A percentile compares a stretch with the other conserved stretches of the same genome.
phyloP scores from a whole-genome alignment of 73 alveolate species.

The Symbiodinium natans region DNA sequence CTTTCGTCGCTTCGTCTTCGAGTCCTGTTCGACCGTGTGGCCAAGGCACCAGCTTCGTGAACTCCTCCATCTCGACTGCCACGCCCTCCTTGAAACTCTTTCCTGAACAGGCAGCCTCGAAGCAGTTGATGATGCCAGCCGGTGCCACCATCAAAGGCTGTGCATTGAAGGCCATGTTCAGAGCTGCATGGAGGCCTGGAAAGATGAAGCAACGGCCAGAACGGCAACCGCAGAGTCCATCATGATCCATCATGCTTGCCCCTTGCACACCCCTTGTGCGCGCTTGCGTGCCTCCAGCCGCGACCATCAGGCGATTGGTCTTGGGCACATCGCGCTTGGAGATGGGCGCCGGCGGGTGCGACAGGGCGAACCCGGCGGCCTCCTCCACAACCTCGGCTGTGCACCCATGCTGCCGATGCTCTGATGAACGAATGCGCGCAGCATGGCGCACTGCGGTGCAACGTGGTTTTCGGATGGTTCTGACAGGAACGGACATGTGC shows the following conservation, averaged over 20 bases:
- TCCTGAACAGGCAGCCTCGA: constrained; percentile 81
- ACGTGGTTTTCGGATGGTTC: no score
- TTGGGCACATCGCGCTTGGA: constrained; percentile 82
- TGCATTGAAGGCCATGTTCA: constrained; percentile 61
- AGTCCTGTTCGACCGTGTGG: no score
- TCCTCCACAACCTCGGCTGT: constrained; percentile 31
- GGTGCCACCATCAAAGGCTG: constrained; percentile 84
- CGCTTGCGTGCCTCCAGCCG: constrained; percentile 31
- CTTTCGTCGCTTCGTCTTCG: not conserved
- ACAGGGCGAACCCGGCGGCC: constrained; percentile 73
- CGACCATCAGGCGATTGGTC: constrained; percentile 84
- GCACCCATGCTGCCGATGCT: not conserved
- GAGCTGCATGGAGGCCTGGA: not conserved
- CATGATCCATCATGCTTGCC: not conserved
- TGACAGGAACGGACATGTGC: no score
- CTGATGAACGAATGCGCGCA: not conserved
- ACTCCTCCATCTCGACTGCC: constrained; percentile 72
- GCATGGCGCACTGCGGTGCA: not conserved
- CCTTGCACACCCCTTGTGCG: not conserved
- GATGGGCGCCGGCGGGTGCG: constrained; percentile 62
- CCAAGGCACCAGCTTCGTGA: constrained; percentile 55
- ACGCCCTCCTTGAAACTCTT: constrained; percentile 75
- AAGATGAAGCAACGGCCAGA: not conserved
- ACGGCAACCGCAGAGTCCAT: not conserved
- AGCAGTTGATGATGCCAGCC: constrained; percentile 65